Base-by-base conservation (phyloP, 176 grass and related monocot genomes). In the Oryza officinalis region DNA sequence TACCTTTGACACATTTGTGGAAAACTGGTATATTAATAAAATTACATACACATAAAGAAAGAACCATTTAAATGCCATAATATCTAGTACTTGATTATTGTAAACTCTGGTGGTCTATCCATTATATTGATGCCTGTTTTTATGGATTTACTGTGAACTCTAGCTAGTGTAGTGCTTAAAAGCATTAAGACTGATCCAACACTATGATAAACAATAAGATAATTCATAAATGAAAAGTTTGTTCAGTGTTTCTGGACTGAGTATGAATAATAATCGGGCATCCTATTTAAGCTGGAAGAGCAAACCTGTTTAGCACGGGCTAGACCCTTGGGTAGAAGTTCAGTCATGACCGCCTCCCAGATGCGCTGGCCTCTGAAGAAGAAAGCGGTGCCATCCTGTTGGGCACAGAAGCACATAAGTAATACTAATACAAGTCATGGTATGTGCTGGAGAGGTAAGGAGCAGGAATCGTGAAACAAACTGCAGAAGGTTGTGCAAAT, bases 331-430 rank as follows among this genome's bases (percentile, higher is more conserved):
- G 33, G 44, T 26, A 96, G 80, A 65, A 96, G 91, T 38, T 91
- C 83, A 72, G 28, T 26, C 91, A 96, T 91, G 43, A 89, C 69
- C 44, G 91, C 83, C 71, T 92, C 72, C 91, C 91, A 96, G 72
- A 96, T 91, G 22, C 83, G 88, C 44, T 88, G 90, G 6, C 94
- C 94, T 89, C 94, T 87, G 84, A 92, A 96, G 73, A 87, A 92
- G 73, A 96, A 86, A 76, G 13, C 66, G 32, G 72, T 87, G 25
- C 89, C 89, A 9, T 89, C 60, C 92, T 94, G 32, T 32, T 32
- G 32, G 32, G 35, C 79, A 70, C 15, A 66, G 10, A 72, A 61
- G 3, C 6, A 74, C 26, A 44, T 8, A 70, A 3, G 0, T 32
- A 32, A 32, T 32, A 32, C 32, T 0, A 30, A 10, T 12, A 75